Conservation (phyloP, 306 rosid genomes). For the Vigna mungo region DNA sequence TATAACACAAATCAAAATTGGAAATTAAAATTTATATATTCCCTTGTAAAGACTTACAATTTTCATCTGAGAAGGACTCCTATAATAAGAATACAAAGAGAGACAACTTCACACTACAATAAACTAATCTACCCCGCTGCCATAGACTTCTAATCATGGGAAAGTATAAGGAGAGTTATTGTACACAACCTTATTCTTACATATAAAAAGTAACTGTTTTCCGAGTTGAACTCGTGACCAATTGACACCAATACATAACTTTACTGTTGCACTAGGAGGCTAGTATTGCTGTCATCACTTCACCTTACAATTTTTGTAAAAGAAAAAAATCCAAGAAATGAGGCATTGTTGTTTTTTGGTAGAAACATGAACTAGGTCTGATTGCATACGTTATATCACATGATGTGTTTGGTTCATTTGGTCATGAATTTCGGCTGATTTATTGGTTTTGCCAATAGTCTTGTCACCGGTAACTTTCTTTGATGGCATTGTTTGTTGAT, state of each 20-base stretch:
- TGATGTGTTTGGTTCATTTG: conserved; percentile 41
- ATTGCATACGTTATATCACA: conserved; percentile 34
- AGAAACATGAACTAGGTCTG: conserved; percentile 22
- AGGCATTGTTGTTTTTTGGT: conserved; percentile 23
- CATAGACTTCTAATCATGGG: neutral
- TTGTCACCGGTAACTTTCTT: conserved; percentile 23
- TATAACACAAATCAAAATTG: neutral
- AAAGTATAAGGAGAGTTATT: neutral
- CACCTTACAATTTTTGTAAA: neutral
- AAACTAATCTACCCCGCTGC: neutral
- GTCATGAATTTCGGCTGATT: conserved; percentile 38
- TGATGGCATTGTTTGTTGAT: conserved; percentile 29
- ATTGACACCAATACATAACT: too few relatives aligned
- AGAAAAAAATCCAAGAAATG: neutral
- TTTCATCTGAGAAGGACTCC: neutral
- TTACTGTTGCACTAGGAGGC: too few relatives aligned
- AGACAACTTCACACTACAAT: neutral
- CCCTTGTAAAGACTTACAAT: neutral
- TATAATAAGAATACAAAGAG: neutral
- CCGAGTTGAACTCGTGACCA: too few relatives aligned
- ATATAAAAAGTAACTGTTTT: too few relatives aligned
- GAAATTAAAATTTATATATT: neutral
- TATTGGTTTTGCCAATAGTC: conserved; percentile 12
- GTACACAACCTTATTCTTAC: neutral
- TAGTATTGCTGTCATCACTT: neutral